Evolutionary conservation across 192 early-diverging fungal species (phyloP).

Genomic region (Allomyces arbusculus): DNA sequence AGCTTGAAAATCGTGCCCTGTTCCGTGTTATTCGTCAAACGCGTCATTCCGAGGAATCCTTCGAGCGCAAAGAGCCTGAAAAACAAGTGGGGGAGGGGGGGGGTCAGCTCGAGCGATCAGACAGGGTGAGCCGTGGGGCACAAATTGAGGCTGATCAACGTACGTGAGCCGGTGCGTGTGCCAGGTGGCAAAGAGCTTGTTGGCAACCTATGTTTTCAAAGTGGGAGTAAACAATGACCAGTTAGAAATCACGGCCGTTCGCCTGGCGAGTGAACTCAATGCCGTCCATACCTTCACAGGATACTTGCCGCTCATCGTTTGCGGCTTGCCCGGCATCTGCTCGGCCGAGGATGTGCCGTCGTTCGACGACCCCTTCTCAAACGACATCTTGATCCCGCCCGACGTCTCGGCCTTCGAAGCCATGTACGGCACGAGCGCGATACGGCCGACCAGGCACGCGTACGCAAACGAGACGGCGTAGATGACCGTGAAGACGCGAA

Average conservation of each 20-base stretch:
- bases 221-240: no score
- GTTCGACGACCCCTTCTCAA: neutral
- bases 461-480: neutral
- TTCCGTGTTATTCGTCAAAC: neutral
- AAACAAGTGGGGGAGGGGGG: no score
- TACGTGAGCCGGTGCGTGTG: neutral
- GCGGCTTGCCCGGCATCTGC: neutral
- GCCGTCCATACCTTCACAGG: neutral
- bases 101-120: no score
- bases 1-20: neutral
- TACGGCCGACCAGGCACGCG: neutral
- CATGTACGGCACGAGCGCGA: neutral
- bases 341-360: neutral
- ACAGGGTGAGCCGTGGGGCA: no score
- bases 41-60: neutral
- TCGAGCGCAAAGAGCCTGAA: neutral
- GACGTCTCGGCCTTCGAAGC: neutral
- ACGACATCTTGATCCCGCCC: neutral
- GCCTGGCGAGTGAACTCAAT: no score
- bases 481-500: neutral
- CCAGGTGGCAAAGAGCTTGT: neutral
- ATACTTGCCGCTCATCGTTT: neutral
- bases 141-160: no score
- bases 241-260: no score
- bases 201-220: neutral